Base-by-base conservation (phyloP, 1,284 basidiomycete genomes). In the Somion occarium region DNA sequence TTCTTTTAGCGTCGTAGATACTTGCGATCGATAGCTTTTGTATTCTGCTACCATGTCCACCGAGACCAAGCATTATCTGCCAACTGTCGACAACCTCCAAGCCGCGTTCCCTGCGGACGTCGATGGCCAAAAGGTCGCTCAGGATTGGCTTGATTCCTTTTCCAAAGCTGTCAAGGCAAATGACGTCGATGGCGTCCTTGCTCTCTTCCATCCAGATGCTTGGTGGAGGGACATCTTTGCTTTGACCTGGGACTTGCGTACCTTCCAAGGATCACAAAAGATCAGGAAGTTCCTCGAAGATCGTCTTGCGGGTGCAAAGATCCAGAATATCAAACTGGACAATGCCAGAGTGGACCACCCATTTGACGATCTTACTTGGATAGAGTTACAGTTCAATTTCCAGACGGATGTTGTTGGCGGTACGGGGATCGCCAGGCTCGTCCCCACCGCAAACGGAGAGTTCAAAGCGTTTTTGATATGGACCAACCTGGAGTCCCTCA, bases 191-290 rank as follows among this genome's bases (percentile, higher is more conserved):
- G 63, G 56, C 3, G 51, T 74, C 42, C 55, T 62, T 13, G 49
- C 60, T 18, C 63, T 75, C 34, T 69, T 79, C 52, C 61, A 70
- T n/a, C 63, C 69, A 1, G 71, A 77, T 44, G 71, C 72, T 2
- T 71, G 67, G 60, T 81, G 78, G 80, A 68, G 79, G 34, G 82
- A 83, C 59, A 69, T 79, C 52, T 70, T 82, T 20, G 69, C 77
- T 0, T 66, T 82, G 37, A 80, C 81, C 2, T 84, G 79, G 80
- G 75, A 80, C 56, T 74, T 83, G 55, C 75, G 82, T 25, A 81
- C 81, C 0, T 77, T 83, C 61, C 68, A 73, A 50, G 73, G 75
- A 15, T 45, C 57, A 5, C 48, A 63, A 5, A 60, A 61, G 47
- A 75, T 83, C 57, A 60, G 59, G 1, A 57, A 63, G 38, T 75